Base-by-base conservation (phyloP, 2,329 filamentous ascomycete genomes). In the Thyridium curvatum region DNA sequence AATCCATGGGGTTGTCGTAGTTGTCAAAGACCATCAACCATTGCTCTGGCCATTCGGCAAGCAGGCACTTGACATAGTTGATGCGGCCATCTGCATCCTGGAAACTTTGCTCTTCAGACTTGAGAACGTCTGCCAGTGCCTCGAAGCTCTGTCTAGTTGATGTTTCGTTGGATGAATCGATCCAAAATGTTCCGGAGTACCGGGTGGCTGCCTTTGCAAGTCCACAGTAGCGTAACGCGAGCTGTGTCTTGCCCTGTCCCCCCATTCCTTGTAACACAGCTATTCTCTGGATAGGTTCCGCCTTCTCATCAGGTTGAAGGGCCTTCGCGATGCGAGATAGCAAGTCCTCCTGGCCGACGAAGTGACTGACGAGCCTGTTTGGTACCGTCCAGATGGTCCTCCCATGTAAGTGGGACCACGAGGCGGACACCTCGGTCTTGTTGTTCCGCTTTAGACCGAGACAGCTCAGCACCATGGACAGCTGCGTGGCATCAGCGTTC, bases 1-100 rank as follows among this genome's bases (percentile, higher is more conserved):
- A 34, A 6, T 34, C 33, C 12, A 34, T 17, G 10, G 33, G 33
- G 17, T 21, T 34, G 33, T 34, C 33, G 33, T 34, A 21, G 17
- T 34, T 34, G 33, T 34, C 33, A 21, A 34, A 34, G 4, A 34
- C 33, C 16, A 34, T 9, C 33, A 34, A 16, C 33, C 33, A 34
- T n/a, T 13, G 16, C 12, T 34, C 10, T 5, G 16, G 33, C 33
- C 10, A 34, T 34, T 12, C 33, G 16, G 33, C 17, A 21, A 12
- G 33, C 33, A 12, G 16, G 5, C 15, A 26, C 21, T 6, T 6
- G 10, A 26, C 21, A 10, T 26, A 26, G 10, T 10, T 26, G 21
- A 26, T 26, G 21, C 21, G 21, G 21, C 21, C 10, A 10, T 10
- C 21, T 10, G 6, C 21, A 26, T 34, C 33, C 17, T 21, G 17